Conservation (phyloP, 2,329 filamentous ascomycete genomes). For the Aspergillus neotritici region DNA sequence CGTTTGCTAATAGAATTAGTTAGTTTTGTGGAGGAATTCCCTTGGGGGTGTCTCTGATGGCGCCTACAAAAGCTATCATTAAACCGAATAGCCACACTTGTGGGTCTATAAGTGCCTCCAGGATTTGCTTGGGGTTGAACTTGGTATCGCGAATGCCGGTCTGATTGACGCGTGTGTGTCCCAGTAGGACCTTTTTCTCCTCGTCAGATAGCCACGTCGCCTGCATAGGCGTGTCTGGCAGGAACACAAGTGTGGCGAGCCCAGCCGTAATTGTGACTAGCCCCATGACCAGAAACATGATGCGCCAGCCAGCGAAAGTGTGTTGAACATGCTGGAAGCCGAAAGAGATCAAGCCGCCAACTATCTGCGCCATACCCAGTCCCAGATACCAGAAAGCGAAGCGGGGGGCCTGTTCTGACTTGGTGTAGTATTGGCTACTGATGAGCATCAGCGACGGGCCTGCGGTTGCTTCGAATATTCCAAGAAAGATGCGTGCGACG, state of each 20-base stretch:
- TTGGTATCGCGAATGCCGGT: constrained; percentile 49
- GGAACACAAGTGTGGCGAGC: constrained; percentile 32
- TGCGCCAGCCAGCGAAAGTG: constrained; percentile 36
- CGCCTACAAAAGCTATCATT: too few relatives aligned
- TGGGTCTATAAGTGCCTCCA: constrained; percentile 42
- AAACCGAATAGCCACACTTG: constrained; percentile 44
- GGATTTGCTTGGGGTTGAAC: constrained; percentile 44
- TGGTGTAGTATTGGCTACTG: constrained; percentile 55
- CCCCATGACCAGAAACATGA: constrained; percentile 46
- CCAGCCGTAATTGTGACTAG: constrained; percentile 40
- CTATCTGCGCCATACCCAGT: constrained; percentile 52
- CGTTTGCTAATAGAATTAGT: background rate
- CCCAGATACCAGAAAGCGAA: constrained; percentile 59
- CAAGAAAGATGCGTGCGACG: constrained; percentile 53
- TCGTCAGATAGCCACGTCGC: too few relatives aligned
- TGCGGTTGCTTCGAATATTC: constrained; percentile 57
- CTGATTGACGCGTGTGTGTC: constrained; percentile 45
- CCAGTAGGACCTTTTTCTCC: too few relatives aligned
- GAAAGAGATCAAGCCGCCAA: constrained; percentile 35
- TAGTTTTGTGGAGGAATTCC: background rate
- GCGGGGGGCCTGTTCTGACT: constrained; percentile 53
- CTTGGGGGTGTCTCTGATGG: constrained; percentile 4
- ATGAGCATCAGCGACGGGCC: constrained; percentile 57
- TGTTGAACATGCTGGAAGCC: constrained; percentile 47
- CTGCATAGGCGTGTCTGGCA: constrained; percentile 22